A percentile compares a stretch with the other conserved stretches of the same genome.
These are phyloP conservation scores for Datisca glomerata DNA, from an alignment of 306 rosid genomes.

Conservation along the genomic window DNA sequence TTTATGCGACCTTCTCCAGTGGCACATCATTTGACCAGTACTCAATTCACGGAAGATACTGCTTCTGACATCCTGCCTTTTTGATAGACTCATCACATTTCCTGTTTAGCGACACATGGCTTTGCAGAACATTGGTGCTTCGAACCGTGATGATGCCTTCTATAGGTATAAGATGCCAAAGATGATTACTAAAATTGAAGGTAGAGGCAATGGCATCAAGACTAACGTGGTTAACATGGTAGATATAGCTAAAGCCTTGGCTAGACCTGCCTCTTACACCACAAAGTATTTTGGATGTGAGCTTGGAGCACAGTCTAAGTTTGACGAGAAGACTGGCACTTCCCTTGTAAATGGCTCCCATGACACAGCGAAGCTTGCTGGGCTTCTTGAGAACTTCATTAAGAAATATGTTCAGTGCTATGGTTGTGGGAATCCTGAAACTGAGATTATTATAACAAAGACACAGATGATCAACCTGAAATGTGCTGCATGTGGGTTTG, in stretches of 20 bases:
- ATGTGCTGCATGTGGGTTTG: constrained; percentile 75
- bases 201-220: constrained; percentile 82
- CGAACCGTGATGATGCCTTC: constrained; percentile 80
- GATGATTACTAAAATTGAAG: constrained; percentile 74
- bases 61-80: constrained; percentile 7
- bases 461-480: constrained; percentile 62
- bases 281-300: constrained; percentile 74
- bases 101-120: too few relatives aligned
- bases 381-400: constrained; percentile 65
- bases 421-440: constrained; percentile 78
- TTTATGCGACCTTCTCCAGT: constrained; percentile 23
- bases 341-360: constrained; percentile 71
- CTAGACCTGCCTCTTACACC: constrained; percentile 70
- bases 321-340: constrained; percentile 67
- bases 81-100: too few relatives aligned
- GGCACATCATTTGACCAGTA: neutral
- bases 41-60: constrained; percentile 6
- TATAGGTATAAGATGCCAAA: constrained; percentile 91
- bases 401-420: constrained; percentile 80
- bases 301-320: constrained; percentile 80
- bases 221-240: constrained; percentile 74
- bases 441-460: constrained; percentile 59
- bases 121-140: constrained; percentile 70
- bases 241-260: constrained; percentile 79
- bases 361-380: constrained; percentile 72